Conservation (phyloP, 345 rosid species). For the Linum trigynum region DNA sequence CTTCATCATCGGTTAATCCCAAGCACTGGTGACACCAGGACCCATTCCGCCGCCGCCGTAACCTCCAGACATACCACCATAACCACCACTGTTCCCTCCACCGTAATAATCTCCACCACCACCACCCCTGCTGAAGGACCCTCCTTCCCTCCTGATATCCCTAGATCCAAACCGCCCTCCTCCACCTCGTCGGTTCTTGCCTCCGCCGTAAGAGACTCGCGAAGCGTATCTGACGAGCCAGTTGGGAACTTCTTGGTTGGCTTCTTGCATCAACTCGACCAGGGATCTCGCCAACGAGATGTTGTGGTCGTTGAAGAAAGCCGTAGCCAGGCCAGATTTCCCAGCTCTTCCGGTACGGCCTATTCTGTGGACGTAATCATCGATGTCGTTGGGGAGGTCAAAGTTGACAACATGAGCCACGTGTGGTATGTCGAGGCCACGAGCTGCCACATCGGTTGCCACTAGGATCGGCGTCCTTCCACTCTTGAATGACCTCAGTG, state of each 20-base stretch:
- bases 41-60: not conserved
- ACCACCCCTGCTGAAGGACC: slow-evolving; percentile 28
- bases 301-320: slow-evolving; percentile 84
- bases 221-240: slow-evolving; percentile 1
- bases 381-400: slow-evolving; percentile 92
- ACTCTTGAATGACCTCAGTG: slow-evolving; percentile 73
- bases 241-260: not conserved
- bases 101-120: not conserved
- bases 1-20: not conserved
- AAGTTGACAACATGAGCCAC: slow-evolving; percentile 94
- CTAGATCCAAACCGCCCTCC: not conserved
- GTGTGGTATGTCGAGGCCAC: slow-evolving; percentile 93
- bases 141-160: not conserved
- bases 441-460: slow-evolving; percentile 93
- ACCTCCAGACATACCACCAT: not conserved
- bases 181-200: slow-evolving; percentile 1
- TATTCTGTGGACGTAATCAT: slow-evolving; percentile 93
- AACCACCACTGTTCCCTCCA: not conserved
- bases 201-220: not conserved
- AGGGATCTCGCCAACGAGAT: slow-evolving; percentile 3
- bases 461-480: slow-evolving; percentile 89
- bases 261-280: not conserved
- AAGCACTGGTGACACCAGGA: not conserved
- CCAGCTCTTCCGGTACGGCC: slow-evolving; percentile 99
- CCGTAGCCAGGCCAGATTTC: slow-evolving; percentile 82